phyloP scores from a whole-genome alignment of 345 rosid species.

The Camelina laxa region DNA sequence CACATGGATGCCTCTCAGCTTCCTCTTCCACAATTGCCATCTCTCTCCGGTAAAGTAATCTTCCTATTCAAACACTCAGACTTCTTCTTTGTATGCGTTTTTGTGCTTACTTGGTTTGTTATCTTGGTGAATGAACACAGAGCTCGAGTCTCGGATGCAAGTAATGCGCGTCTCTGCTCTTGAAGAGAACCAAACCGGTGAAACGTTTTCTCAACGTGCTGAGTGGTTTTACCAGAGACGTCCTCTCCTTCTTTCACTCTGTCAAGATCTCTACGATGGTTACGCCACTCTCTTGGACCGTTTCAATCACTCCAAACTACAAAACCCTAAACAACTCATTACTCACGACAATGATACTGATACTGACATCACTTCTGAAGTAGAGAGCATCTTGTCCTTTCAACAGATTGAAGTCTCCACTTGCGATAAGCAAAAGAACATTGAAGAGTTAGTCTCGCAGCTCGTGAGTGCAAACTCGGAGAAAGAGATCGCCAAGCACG shows the following conservation, averaged over 20 bases:
- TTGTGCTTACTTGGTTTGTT: neutral
- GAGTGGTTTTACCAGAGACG: conserved; percentile 64
- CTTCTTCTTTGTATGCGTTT: neutral
- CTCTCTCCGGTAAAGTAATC: conserved; percentile 28
- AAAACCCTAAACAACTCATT: conserved; percentile 31
- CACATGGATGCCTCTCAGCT: conserved; percentile 33
- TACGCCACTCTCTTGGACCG: conserved; percentile 52
- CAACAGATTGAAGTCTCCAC: conserved; percentile 20
- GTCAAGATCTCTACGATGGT: conserved; percentile 61
- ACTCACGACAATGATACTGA: conserved; percentile 8
- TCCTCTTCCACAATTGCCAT: conserved; percentile 25
- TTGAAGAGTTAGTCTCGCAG: conserved; percentile 45
- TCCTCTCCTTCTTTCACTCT: conserved; percentile 61
- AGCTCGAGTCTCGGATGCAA: conserved; percentile 38
- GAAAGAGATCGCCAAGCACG: conserved; percentile 44
- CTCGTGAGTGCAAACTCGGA: conserved; percentile 57
- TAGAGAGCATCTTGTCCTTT: conserved; percentile 23
- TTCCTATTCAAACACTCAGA: neutral
- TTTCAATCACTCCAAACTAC: conserved; percentile 21
- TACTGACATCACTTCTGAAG: conserved; percentile 21
- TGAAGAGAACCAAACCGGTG: conserved; percentile 41
- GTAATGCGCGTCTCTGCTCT: conserved; percentile 25
- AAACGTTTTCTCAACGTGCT: conserved; percentile 59
- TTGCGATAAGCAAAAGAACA: conserved; percentile 8
- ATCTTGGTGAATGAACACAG: conserved; percentile 7